Percentiles rank a stretch among this genome's conserved stretches.
Evolutionary conservation across 1,139 yeast genomes (phyloP).

Genomic region (Kluyveromyces marxianus): DNA sequence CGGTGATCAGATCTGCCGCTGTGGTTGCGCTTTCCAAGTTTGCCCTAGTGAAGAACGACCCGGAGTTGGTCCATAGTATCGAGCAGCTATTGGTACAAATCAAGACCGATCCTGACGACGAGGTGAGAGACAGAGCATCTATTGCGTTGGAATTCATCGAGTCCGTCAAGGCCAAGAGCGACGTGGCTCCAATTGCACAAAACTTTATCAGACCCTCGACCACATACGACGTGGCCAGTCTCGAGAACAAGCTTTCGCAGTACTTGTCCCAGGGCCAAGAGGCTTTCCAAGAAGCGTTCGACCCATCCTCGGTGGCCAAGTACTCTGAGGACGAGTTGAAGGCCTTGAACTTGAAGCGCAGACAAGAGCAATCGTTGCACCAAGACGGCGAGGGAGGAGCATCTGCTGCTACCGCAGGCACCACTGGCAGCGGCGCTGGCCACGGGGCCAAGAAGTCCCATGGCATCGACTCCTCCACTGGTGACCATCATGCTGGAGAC

Average conservation of each 20-base stretch:
- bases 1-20: slow-evolving; percentile 92
- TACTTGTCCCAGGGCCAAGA: slow-evolving; percentile 61
- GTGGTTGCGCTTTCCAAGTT: slow-evolving; percentile 88
- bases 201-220: slow-evolving; percentile 59
- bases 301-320: slow-evolving; percentile 50
- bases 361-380: slow-evolving; percentile 34
- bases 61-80: slow-evolving; percentile 59
- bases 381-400: slow-evolving; percentile 10
- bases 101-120: slow-evolving; percentile 80
- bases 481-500: slow-evolving; percentile 10
- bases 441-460: neutral
- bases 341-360: slow-evolving; percentile 39
- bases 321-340: slow-evolving; percentile 47
- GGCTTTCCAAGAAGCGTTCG: slow-evolving; percentile 60
- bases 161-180: slow-evolving; percentile 37
- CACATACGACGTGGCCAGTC: slow-evolving; percentile 62
- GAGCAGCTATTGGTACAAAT: slow-evolving; percentile 74
- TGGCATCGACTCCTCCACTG: neutral
- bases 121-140: slow-evolving; percentile 96
- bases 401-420: slow-evolving; percentile 9
- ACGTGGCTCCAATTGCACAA: slow-evolving; percentile 34
- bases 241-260: slow-evolving; percentile 68
- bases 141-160: slow-evolving; percentile 66
- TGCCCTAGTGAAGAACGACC: slow-evolving; percentile 67
- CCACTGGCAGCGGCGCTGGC: slow-evolving; percentile 9